A percentile compares a stretch with the other conserved stretches of the same genome.
Conservation (phyloP, 345 rosid species). For the Populus pruinosa region DNA sequence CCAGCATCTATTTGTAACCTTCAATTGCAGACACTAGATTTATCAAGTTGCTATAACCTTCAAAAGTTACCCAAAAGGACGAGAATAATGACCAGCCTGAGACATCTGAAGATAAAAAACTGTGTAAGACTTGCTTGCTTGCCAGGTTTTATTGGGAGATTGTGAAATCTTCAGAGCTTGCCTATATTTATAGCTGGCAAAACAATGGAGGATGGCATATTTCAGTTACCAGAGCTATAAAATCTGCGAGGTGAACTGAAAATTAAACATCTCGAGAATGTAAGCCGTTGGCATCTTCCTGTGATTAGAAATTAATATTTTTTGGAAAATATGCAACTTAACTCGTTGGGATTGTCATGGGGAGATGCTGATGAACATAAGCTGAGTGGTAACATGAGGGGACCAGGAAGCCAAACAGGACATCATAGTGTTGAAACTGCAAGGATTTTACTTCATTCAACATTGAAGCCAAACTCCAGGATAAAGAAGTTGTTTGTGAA, state of each 20-base stretch:
- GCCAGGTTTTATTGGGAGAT: background rate
- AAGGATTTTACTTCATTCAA: background rate
- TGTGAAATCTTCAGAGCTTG: background rate
- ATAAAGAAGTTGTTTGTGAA: constrained; percentile 8
- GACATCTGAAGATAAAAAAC: background rate
- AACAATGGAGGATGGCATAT: fast-evolving
- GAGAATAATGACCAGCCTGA: background rate
- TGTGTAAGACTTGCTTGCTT: background rate
- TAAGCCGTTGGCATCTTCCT: fast-evolving
- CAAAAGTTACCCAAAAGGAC: background rate
- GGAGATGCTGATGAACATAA: background rate
- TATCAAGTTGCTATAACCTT: background rate
- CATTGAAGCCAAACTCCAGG: constrained; percentile 8
- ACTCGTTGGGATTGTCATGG: background rate
- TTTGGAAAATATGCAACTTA: background rate
- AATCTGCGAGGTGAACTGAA: background rate
- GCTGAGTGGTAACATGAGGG: background rate
- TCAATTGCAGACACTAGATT: background rate
- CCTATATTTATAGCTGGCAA: background rate
- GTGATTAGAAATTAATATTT: fast-evolving
- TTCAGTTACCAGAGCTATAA: background rate
- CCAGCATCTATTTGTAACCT: background rate
- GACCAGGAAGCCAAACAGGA: background rate
- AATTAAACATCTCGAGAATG: background rate
- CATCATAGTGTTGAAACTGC: background rate